Evolutionary conservation across 371 early-diverging fungal species (phyloP).

Genomic region (Mortierella sp.): DNA sequence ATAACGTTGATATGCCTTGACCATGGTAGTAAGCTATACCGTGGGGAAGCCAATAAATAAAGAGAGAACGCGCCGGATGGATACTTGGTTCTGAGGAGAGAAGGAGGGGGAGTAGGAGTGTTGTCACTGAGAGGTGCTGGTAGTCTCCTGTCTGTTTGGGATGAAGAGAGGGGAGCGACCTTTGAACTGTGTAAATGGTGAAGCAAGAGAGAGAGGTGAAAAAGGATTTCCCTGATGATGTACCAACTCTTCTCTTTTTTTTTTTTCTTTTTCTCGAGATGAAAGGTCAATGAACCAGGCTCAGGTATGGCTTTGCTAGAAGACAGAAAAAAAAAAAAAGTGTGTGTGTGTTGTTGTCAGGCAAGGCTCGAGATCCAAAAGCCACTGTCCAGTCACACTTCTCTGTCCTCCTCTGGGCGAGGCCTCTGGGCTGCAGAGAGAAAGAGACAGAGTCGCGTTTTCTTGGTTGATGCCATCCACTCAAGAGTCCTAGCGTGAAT

Average conservation of each 20-base stretch:
- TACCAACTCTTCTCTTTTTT: conserved; percentile 4
- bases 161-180: neutral
- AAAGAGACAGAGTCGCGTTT: too few species aligned
- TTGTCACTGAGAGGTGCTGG: too few species aligned
- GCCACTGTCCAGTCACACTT: conserved; percentile 1
- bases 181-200: neutral
- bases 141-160: too few species aligned
- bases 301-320: neutral
- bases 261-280: conserved; percentile 1
- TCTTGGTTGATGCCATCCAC: too few species aligned
- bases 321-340: conserved; percentile 3
- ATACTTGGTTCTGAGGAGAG: neutral
- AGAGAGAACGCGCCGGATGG: conserved; percentile 2
- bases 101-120: neutral
- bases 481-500: too few species aligned
- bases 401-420: too few species aligned
- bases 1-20: conserved; percentile 89
- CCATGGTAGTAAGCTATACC: conserved; percentile 58
- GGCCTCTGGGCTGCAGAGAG: too few species aligned
- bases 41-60: neutral
- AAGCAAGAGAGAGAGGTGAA: neutral
- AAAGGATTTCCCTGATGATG: neutral
- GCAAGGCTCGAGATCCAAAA: neutral
- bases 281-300: too few species aligned
- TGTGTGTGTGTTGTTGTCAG: conserved; percentile 1